phyloP scores from a whole-genome alignment of 2,329 filamentous ascomycete genomes.

The Penicillium sp. region DNA sequence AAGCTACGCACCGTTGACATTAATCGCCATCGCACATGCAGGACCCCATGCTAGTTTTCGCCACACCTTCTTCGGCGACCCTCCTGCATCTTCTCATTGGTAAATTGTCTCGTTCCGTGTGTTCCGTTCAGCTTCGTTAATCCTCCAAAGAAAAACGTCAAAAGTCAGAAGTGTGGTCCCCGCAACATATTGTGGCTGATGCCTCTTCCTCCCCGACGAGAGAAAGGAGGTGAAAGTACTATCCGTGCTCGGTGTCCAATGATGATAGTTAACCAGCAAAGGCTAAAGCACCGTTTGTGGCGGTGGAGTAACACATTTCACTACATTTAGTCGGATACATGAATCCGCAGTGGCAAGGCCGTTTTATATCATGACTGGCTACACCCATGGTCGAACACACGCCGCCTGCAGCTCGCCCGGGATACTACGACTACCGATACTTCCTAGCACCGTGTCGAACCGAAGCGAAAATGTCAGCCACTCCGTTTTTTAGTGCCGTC shows the following conservation, averaged over 20 bases:
- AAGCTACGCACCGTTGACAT: not conserved
- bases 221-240: not conserved
- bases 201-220: not conserved
- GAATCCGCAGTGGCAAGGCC: slow-evolving; percentile 17
- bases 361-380: slow-evolving; percentile 15
- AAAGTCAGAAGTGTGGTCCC: not conserved
- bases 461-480: slow-evolving; percentile 12
- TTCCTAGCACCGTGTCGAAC: not conserved
- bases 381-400: not conserved
- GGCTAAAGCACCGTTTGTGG: not conserved
- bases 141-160: slow-evolving; percentile 1
- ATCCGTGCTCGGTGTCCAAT: not conserved
- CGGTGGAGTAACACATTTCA: slow-evolving; percentile 4
- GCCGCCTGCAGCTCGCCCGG: not conserved
- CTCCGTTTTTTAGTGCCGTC: not conserved
- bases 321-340: slow-evolving; percentile 1
- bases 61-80: slow-evolving; percentile 20
- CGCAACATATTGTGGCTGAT: not conserved
- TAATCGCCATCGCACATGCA: not conserved
- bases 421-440: not conserved
- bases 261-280: not conserved
- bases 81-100: slow-evolving; percentile 10
- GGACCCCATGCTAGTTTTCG: slow-evolving; percentile 10
- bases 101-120: slow-evolving; percentile 8
- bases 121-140: slow-evolving; percentile 12